Conservation (phyloP, 169 alveolate species). For the Plasmodium yoelii region DNA sequence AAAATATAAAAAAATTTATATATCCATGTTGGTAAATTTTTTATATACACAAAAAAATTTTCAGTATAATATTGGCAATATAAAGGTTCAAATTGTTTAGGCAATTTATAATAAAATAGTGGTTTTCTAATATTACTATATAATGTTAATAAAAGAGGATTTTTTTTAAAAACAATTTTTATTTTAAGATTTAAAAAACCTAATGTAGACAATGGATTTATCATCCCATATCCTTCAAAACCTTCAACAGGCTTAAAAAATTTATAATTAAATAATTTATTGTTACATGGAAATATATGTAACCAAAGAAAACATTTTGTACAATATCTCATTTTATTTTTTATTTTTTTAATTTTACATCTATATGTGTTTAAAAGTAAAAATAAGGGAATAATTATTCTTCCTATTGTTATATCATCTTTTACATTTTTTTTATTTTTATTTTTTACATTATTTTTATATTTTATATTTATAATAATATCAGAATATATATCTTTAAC, state of each 20-base stretch:
- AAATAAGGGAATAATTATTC: constrained; percentile 65
- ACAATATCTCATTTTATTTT: constrained; percentile 51
- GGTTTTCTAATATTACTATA: constrained; percentile 78
- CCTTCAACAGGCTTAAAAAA: constrained; percentile 83
- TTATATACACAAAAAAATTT: constrained; percentile 48
- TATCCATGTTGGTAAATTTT: constrained; percentile 46
- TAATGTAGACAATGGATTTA: constrained; percentile 78
- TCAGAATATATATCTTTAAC: constrained; percentile 48
- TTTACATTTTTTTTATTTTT: constrained; percentile 22
- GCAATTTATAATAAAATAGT: constrained; percentile 77
- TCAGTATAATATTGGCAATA: constrained; percentile 76
- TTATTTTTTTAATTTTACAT: constrained; percentile 51
- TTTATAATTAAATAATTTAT: constrained; percentile 80
- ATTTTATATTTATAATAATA: constrained; percentile 59
- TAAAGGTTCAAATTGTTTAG: constrained; percentile 80
- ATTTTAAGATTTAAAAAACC: constrained; percentile 82
- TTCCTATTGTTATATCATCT: constrained; percentile 65
- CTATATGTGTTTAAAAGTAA: constrained; percentile 54
- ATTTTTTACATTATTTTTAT: constrained; percentile 23
- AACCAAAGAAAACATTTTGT: constrained; percentile 71
- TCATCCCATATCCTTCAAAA: constrained; percentile 84
- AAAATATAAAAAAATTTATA: constrained; percentile 70
- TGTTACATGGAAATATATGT: constrained; percentile 72
- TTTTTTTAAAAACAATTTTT: constrained; percentile 68
- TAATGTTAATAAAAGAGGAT: constrained; percentile 77